phyloP scores from a whole-genome alignment of 805 yeast species.

The Starmera dryadoides region DNA sequence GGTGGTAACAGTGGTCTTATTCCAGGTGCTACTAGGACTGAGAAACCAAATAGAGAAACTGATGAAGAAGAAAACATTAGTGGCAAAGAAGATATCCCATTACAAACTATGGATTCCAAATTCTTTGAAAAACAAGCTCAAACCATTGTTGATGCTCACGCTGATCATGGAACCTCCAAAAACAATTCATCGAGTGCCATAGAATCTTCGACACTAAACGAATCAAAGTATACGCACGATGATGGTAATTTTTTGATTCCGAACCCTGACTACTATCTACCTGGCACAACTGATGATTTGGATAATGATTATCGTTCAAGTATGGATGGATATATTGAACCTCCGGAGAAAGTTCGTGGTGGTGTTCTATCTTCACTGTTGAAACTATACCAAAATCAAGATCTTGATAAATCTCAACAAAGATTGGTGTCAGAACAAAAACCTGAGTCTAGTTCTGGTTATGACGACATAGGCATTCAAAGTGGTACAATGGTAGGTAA shows the following conservation, averaged over 20 bases:
- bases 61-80: slow-evolving; percentile 29
- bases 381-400: slow-evolving; percentile 52
- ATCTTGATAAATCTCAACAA: slow-evolving; percentile 16
- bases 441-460: slow-evolving; percentile 11
- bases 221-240: slow-evolving; percentile 13
- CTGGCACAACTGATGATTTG: slow-evolving; percentile 19
- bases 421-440: slow-evolving; percentile 4
- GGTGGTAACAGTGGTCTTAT: slow-evolving; percentile 27
- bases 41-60: slow-evolving; percentile 4
- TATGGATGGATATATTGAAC: slow-evolving; percentile 40
- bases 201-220: slow-evolving; percentile 16
- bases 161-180: slow-evolving; percentile 6
- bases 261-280: slow-evolving; percentile 37
- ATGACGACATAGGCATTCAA: slow-evolving; percentile 7
- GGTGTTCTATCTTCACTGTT: slow-evolving; percentile 81
- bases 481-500: no score
- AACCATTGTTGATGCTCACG: slow-evolving; percentile 44
- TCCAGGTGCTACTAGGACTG: slow-evolving; percentile 25
- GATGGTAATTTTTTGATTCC: slow-evolving; percentile 23
- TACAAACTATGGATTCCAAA: slow-evolving; percentile 35
- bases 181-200: slow-evolving; percentile 4
- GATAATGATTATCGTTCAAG: slow-evolving; percentile 23
- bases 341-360: slow-evolving; percentile 65
- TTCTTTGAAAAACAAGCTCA: slow-evolving; percentile 45
- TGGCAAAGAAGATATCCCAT: slow-evolving; percentile 31